phyloP scores from a whole-genome alignment of 2,329 filamentous ascomycete species.

The Pseudogymnoascus sp. region DNA sequence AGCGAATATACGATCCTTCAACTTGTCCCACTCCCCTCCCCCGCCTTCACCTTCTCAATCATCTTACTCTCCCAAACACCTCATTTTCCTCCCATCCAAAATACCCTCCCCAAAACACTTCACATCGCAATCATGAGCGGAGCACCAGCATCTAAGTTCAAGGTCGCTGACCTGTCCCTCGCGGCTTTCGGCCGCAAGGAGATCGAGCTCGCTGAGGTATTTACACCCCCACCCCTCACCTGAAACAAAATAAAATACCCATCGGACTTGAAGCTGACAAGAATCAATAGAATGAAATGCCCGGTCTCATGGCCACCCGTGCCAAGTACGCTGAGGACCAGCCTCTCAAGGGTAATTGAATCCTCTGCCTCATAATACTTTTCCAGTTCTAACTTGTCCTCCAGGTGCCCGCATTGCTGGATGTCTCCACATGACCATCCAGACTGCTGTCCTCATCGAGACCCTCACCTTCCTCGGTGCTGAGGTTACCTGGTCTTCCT shows the following conservation, averaged over 20 bases:
- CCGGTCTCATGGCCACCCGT: conserved; percentile 93
- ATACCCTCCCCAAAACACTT: background rate
- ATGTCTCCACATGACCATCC: conserved; percentile 99
- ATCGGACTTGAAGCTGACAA: conserved; percentile 1
- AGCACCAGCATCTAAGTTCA: conserved; percentile 46
- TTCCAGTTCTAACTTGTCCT: background rate
- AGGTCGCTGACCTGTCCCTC: conserved; percentile 96
- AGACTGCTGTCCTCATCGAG: conserved; percentile 98
- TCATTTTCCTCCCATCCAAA: conserved; percentile 3
- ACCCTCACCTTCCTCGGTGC: conserved; percentile 89
- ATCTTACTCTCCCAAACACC: conserved; percentile 8
- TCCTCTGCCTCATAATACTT: conserved; percentile 19
- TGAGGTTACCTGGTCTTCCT: conserved; percentile 97
- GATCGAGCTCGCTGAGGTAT: conserved; percentile 85
- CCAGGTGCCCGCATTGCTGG: conserved; percentile 84
- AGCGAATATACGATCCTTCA: conserved; percentile 5
- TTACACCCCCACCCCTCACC: background rate
- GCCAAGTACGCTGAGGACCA: conserved; percentile 86
- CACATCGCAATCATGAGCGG: conserved; percentile 10
- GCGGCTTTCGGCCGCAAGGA: conserved; percentile 98
- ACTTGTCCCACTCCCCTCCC: conserved; percentile 6
- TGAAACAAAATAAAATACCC: background rate
- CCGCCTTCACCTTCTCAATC: background rate
- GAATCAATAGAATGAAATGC: conserved; percentile 66
- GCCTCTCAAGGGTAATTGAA: conserved; percentile 59